phyloP scores from a whole-genome alignment of 108 stramenopile genomes.

The Skeletonema marinoi region DNA sequence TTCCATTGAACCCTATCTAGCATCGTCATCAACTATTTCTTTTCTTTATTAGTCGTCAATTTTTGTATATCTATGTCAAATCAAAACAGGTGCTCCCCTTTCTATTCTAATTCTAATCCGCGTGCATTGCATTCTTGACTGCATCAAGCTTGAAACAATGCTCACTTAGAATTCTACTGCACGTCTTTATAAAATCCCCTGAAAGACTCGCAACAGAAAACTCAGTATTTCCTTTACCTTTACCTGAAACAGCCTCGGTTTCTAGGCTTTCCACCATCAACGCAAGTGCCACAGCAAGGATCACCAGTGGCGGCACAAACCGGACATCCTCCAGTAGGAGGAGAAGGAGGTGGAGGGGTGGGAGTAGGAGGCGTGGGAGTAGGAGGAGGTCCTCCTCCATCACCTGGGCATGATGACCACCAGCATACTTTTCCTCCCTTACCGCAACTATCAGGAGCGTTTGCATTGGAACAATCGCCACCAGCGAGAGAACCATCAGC shows the following conservation, averaged over 20 bases:
- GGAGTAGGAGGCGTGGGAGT: constrained; percentile 1
- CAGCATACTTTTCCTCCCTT: neutral
- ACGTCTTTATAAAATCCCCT: too few relatives aligned
- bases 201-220: too few relatives aligned
- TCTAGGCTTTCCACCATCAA: neutral
- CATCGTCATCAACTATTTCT: too few relatives aligned
- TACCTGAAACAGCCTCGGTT: neutral
- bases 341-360: neutral
- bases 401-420: neutral
- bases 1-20: too few relatives aligned
- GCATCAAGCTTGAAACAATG: too few relatives aligned
- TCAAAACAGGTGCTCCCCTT: too few relatives aligned
- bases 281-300: neutral
- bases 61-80: too few relatives aligned
- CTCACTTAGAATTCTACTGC: too few relatives aligned
- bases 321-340: neutral
- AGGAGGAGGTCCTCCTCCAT: neutral
- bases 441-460: neutral
- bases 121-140: too few relatives aligned
- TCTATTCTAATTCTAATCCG: too few relatives aligned
- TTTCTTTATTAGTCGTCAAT: too few relatives aligned
- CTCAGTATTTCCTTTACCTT: too few relatives aligned
- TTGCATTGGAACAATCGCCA: neutral
- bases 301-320: neutral
- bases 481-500: neutral